Conservation (phyloP, 2,329 filamentous ascomycete genomes). For the Pleurostoma richardsiae region DNA sequence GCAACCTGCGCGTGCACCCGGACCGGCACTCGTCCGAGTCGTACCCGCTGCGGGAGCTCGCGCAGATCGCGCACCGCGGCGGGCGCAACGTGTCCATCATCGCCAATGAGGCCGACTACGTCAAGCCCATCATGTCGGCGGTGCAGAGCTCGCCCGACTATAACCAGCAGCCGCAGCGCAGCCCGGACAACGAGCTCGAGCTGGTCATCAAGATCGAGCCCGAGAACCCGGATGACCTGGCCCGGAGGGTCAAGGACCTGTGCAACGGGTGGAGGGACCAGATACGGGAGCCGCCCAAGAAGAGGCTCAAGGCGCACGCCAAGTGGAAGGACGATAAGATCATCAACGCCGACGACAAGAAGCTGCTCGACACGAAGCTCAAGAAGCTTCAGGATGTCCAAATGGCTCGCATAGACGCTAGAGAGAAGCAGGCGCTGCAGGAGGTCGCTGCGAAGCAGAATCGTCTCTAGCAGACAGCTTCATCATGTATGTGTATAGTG, state of each 20-base stretch:
- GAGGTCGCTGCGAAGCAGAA: slow-evolving; percentile 24
- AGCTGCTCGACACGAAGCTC: slow-evolving; percentile 37
- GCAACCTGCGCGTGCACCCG: slow-evolving; percentile 34
- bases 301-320: slow-evolving; percentile 42
- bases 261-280: slow-evolving; percentile 46
- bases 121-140: slow-evolving; percentile 52
- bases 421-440: slow-evolving; percentile 43
- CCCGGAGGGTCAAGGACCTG: slow-evolving; percentile 35
- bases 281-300: slow-evolving; percentile 40
- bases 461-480: not conserved
- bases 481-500: not conserved
- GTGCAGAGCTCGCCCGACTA: slow-evolving; percentile 47
- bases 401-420: slow-evolving; percentile 42
- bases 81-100: slow-evolving; percentile 30
- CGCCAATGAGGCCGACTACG: slow-evolving; percentile 32
- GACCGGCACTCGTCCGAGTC: slow-evolving; percentile 20
- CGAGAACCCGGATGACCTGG: slow-evolving; percentile 42
- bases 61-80: slow-evolving; percentile 45
- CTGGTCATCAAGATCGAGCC: slow-evolving; percentile 49
- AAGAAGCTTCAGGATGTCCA: slow-evolving; percentile 48
- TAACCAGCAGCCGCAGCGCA: slow-evolving; percentile 57
- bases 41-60: slow-evolving; percentile 50
- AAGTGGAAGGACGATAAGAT: slow-evolving; percentile 39
- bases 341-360: slow-evolving; percentile 37
- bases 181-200: slow-evolving; percentile 55